These are phyloP conservation scores for Phycomyces blakesleeanus DNA, from an alignment of 192 early-diverging fungal species.

Conservation along the genomic window DNA sequence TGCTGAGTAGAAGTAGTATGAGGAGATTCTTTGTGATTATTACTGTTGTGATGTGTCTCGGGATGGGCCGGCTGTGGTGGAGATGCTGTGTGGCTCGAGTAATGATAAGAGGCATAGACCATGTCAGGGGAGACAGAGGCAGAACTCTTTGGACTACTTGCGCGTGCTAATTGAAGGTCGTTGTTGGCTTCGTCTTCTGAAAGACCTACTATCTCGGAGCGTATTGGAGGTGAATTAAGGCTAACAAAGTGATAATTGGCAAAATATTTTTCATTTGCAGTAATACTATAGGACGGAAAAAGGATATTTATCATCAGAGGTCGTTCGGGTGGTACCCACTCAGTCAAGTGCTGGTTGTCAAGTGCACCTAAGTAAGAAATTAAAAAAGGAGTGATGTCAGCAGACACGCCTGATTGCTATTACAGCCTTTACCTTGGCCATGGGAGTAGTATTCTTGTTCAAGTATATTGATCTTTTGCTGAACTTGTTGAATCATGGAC, in stretches of 20 bases:
- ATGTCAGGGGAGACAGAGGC: not conserved
- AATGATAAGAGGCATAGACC: conserved; percentile 4
- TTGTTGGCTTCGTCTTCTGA: conserved; percentile 25
- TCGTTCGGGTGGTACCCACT: conserved; percentile 35
- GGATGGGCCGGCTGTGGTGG: not conserved
- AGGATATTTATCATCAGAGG: conserved; percentile 40
- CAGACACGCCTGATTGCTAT: not conserved
- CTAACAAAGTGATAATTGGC: not conserved
- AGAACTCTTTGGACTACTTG: not conserved
- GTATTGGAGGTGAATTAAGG: conserved; percentile 20
- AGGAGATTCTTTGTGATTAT: not conserved
- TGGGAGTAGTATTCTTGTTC: conserved; percentile 32
- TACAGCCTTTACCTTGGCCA: conserved; percentile 18
- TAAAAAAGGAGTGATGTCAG: no score
- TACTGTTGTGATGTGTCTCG: not conserved
- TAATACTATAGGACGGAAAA: conserved; percentile 17
- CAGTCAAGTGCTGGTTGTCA: conserved; percentile 13
- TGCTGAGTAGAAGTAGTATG: not conserved
- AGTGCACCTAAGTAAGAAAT: not conserved
- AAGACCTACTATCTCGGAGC: conserved; percentile 32
- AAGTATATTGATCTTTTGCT: conserved; percentile 30
- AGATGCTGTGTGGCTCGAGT: not conserved
- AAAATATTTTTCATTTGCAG: not conserved
- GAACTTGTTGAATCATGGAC: conserved; percentile 30
- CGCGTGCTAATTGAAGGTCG: conserved; percentile 18